A percentile compares a stretch with the other conserved stretches of the same genome.
Evolutionary conservation across 2,329 filamentous ascomycete species (phyloP).

Genomic region (Cordyceps tenuipes): DNA sequence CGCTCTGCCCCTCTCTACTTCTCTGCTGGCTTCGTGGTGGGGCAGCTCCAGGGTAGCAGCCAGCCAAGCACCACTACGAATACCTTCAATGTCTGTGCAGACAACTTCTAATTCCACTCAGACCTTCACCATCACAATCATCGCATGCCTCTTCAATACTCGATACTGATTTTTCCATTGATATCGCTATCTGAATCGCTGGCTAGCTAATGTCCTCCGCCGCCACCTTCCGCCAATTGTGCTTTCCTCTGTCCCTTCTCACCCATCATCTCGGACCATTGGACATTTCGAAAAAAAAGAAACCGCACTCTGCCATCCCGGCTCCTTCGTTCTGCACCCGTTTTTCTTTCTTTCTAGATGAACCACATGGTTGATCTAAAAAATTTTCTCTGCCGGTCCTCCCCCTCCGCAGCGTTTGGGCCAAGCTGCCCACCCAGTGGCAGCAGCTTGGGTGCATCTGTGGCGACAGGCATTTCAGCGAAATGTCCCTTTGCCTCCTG

Average conservation of each 20-base stretch:
- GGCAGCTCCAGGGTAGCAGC: neutral
- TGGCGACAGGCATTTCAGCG: constrained; percentile 16
- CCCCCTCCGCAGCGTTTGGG: constrained; percentile 19
- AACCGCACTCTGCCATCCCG: no score
- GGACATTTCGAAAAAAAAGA: no score
- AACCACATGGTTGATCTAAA: constrained; percentile 37
- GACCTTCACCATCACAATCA: no score
- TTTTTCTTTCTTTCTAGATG: constrained; percentile 22
- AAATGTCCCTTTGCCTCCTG: constrained; percentile 31
- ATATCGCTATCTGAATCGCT: neutral
- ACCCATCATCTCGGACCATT: no score
- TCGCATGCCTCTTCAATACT: neutral
- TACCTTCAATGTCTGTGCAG: neutral
- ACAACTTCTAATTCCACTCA: no score
- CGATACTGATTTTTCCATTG: neutral
- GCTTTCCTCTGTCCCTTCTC: neutral
- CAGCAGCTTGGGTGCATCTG: constrained; percentile 24
- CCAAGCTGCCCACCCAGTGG: constrained; percentile 21
- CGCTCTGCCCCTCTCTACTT: neutral
- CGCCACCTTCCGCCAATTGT: constrained; percentile 9
- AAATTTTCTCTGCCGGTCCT: constrained; percentile 27
- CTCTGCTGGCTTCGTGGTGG: constrained; percentile 1
- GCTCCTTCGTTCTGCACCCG: neutral
- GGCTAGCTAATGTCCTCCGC: constrained; percentile 10
- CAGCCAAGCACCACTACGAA: no score